Percentiles rank a stretch among this genome's conserved stretches.
Conservation (phyloP, 2,329 filamentous ascomycete species). For the Fusarium stilboides region DNA sequence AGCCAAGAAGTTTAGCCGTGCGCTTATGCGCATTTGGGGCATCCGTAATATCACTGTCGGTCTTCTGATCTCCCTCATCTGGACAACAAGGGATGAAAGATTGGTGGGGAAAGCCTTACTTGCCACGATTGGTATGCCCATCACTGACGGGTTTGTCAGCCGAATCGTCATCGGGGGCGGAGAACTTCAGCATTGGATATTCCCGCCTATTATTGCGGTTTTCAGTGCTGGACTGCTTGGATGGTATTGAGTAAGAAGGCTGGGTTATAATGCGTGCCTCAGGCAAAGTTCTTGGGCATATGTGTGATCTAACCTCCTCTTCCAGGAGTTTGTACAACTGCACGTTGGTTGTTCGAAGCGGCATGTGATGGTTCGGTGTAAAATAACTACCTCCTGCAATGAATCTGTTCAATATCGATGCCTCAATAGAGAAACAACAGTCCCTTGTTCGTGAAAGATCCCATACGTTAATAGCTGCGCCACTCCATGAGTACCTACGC, state of each 20-base stretch:
- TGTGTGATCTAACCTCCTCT: too few species aligned
- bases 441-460: too few species aligned
- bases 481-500: too few species aligned
- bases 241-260: conserved; percentile 2
- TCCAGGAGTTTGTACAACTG: too few species aligned
- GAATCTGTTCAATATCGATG: too few species aligned
- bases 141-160: conserved; percentile 23
- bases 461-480: too few species aligned
- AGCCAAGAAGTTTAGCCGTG: conserved; percentile 20
- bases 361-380: too few species aligned
- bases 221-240: conserved; percentile 15
- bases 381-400: too few species aligned
- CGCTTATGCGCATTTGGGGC: conserved; percentile 25
- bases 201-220: conserved; percentile 14
- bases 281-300: too few species aligned
- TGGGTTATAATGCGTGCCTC: too few species aligned
- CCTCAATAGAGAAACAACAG: too few species aligned
- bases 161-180: conserved; percentile 8
- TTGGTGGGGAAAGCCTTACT: conserved; percentile 11
- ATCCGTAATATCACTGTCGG: conserved; percentile 26
- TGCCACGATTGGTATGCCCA: not conserved
- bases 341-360: too few species aligned
- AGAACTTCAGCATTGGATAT: conserved; percentile 25
- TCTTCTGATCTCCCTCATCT: not conserved
- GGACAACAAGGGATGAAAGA: not conserved